These are phyloP conservation scores for Allium fistulosum DNA, from an alignment of 106 monocot genomes.

Conservation along the genomic window DNA sequence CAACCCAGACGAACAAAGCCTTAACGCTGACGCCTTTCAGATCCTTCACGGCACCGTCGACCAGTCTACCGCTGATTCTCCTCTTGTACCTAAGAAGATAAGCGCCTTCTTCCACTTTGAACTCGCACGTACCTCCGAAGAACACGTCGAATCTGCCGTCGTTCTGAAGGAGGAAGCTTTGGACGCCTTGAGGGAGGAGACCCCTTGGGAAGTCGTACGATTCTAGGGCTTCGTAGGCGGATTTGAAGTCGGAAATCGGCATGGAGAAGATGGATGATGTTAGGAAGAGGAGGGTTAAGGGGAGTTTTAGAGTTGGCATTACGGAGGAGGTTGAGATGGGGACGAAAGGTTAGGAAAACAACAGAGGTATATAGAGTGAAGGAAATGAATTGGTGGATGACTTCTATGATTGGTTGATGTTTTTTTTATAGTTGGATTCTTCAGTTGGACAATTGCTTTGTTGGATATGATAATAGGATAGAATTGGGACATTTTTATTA, in stretches of 20 bases:
- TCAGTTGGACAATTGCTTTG: too few relatives aligned
- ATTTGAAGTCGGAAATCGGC: neutral
- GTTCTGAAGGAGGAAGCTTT: slow-evolving; percentile 14
- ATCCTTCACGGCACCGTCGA: slow-evolving; percentile 20
- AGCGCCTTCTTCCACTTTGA: slow-evolving; percentile 10
- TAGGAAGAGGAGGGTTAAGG: neutral
- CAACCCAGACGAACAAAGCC: slow-evolving; percentile 62
- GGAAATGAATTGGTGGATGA: neutral
- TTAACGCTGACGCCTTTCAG: slow-evolving; percentile 59
- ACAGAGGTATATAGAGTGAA: neutral
- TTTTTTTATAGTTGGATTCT: neutral
- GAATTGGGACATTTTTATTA: too few relatives aligned
- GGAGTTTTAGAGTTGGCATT: neutral
- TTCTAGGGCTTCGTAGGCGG: slow-evolving; percentile 40
- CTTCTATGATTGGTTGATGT: neutral
- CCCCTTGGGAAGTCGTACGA: slow-evolving; percentile 21
- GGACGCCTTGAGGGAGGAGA: slow-evolving; percentile 39
- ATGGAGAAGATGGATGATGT: neutral
- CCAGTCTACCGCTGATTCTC: slow-evolving; percentile 38
- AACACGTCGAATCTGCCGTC: slow-evolving; percentile 35
- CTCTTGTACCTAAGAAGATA: slow-evolving; percentile 44
- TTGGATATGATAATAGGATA: too few relatives aligned
- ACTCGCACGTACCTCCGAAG: slow-evolving; percentile 24
- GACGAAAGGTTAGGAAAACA: too few relatives aligned
- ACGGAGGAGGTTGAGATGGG: neutral